Base-by-base conservation (phyloP, 2,329 filamentous ascomycete genomes). In the Colletotrichum cuscutae region DNA sequence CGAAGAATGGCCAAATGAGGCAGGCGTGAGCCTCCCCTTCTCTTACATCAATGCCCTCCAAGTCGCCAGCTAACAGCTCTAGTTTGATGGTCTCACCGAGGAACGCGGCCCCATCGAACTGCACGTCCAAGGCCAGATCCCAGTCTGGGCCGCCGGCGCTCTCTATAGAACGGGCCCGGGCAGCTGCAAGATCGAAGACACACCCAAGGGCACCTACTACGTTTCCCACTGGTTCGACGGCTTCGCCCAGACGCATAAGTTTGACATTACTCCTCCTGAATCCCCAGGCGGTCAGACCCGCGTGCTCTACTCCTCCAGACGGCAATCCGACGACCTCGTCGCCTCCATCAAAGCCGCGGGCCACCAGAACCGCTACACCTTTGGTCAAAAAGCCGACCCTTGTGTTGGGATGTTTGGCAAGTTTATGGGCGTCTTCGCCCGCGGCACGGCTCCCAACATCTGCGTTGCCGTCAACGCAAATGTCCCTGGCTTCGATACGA, bases 141-240 rank as follows among this genome's bases (percentile, higher is more conserved):
- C 94, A 1, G 71, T 85, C 1, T 95, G 93, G 85, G 90, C 90
- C 4, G 90, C 92, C 2, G 94, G 94, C 1, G 86, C 89, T 1
- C 86, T 97, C 0, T 96, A 92, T 80, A 89, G 94, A 28, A 95
- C 92, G 0, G 94, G 94, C 0, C 93, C 93, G 0, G 93, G 93
- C 1, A 86, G 89, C 32, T 89, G 88, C 79, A 87, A 88, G 49
- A 82, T 95, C 3, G 85, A 91, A n/a, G 80, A 83, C 56, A 90
- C 89, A 0, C 81, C 88, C 2, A 85, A 86, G 4, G 90, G 90
- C n/a, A 89, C 86, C 0, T 91, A 91, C 77, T 84, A 86, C 37
- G 85, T 92, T 13, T 89, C 87, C 1, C 94, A 97, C 80, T 97
- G 94, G 94, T 97, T 97, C 76, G 94, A 97, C 79, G 93, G 93